phyloP scores from a whole-genome alignment of 768 basidiomycete genomes.

The Asterophora lycoperdoides region DNA sequence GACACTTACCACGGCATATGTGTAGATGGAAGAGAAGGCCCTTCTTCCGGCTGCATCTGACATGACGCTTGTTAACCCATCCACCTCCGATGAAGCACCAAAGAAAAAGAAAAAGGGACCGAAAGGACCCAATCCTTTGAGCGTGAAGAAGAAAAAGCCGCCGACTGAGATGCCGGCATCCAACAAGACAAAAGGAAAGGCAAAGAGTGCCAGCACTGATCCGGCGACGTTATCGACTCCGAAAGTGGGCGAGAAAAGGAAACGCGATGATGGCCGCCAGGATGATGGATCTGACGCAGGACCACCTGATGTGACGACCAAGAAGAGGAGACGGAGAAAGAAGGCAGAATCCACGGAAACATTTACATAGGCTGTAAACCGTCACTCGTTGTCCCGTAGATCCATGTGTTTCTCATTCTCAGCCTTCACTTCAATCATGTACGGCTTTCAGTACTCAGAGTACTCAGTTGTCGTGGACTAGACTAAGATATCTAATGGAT shows the following conservation, averaged over 20 bases:
- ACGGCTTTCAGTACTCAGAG: too few species aligned
- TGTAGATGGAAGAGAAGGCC: constrained; percentile 60
- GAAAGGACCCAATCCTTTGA: constrained; percentile 90
- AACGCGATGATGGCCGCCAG: constrained; percentile 10
- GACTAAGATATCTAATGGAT: too few species aligned
- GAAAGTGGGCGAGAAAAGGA: constrained; percentile 28
- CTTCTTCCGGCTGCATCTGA: constrained; percentile 52
- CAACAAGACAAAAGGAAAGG: constrained; percentile 6
- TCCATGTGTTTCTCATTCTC: too few species aligned
- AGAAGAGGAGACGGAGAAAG: constrained; percentile 26
- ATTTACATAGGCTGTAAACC: neutral
- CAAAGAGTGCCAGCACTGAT: constrained; percentile 35
- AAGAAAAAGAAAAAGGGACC: constrained; percentile 63
- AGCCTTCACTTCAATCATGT: too few species aligned
- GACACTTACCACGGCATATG: neutral
- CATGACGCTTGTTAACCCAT: constrained; percentile 35
- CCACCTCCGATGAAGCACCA: constrained; percentile 32
- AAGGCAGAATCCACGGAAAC: neutral
- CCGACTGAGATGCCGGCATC: constrained; percentile 6
- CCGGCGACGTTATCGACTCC: constrained; percentile 32
- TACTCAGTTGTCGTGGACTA: too few species aligned
- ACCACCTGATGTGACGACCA: constrained; percentile 1
- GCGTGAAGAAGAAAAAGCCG: constrained; percentile 90
- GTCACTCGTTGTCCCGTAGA: neutral
- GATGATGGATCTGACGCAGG: neutral